Base-by-base conservation (phyloP, 2,329 filamentous ascomycete genomes). In the Magnaporthiopsis rhizophila region DNA sequence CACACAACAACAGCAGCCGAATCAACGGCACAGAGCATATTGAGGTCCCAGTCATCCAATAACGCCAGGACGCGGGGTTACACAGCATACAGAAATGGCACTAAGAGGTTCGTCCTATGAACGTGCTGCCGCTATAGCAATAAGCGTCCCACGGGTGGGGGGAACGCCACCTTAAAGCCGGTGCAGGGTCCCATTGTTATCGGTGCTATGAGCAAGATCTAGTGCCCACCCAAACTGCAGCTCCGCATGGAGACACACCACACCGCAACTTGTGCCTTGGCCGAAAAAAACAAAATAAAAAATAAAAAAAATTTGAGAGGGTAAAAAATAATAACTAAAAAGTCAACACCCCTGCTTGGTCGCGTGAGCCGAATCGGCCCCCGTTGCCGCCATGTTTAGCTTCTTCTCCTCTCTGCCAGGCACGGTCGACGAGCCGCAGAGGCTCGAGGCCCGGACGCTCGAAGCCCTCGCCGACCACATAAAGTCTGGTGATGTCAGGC, bases 381-480 rank as follows among this genome's bases (percentile, higher is more conserved):
- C 18, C 24, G 24, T 24, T 6, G 24, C 57, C 28, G 11, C 9
- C 57, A 58, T 58, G 57, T 58, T 58, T 11, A 12, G 12, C 26
- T 15, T 58, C 24, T 26, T 26, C 57, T 58, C 57, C 57, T 58
- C 28, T 18, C 13, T 15, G 21, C 18, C 45, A 9, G 18, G 4
- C 21, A 53, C 7, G 45, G 18, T 6, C 45, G 36, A 13, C 11
- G 45, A 53, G 45, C 86, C 94, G 1, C 73, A 80, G 63, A 90
- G 86, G 0, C 82, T 98, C 18, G 78, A 83, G 58, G 84, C 83
- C 38, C 86, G 92, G 64, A 89, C 83, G 34, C 75, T 98, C 18
- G 81, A 88, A 24, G 89, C 86, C 4, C 80, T 98, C 56, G 93
- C 92, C n/a, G 83, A 89, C 34, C 89, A 90, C 71, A 93, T 99